These are phyloP conservation scores for Mycoemilia scoparia DNA, from an alignment of 192 early-diverging fungal species.

Conservation along the genomic window DNA sequence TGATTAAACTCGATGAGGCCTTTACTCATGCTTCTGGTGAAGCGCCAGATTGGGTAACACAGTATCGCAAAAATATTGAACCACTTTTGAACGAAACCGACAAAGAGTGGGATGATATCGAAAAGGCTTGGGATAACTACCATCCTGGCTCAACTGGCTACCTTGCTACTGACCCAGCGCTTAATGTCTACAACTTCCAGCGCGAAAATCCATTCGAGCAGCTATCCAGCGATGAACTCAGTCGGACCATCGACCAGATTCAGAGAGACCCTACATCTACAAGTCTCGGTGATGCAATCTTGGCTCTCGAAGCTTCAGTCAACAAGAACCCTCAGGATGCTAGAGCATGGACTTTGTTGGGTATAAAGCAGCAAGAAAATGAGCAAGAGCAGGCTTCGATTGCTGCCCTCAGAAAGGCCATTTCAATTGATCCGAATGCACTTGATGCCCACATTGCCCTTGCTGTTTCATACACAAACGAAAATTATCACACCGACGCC, in stretches of 20 bases:
- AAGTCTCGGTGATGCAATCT: constrained; percentile 69
- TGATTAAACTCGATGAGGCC: constrained; percentile 33
- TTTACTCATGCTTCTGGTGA: constrained; percentile 28
- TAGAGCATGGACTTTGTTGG: constrained; percentile 67
- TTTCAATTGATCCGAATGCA: constrained; percentile 48
- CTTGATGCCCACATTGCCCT: constrained; percentile 71
- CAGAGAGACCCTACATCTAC: constrained; percentile 25
- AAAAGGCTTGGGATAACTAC: constrained; percentile 49
- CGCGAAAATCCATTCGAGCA: constrained; percentile 13
- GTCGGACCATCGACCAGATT: constrained; percentile 32
- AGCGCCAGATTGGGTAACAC: constrained; percentile 43
- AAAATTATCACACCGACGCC: constrained; percentile 63
- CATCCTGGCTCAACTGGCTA: constrained; percentile 21
- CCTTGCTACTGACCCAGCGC: constrained; percentile 34
- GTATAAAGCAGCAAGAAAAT: constrained; percentile 88
- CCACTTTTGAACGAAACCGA: constrained; percentile 41
- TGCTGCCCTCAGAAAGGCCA: constrained; percentile 66
- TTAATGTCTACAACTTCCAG: constrained; percentile 56
- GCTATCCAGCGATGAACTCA: constrained; percentile 15
- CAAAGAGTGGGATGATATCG: constrained; percentile 50
- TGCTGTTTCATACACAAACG: constrained; percentile 89
- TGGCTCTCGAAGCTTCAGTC: constrained; percentile 79
- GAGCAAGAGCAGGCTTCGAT: constrained; percentile 87
- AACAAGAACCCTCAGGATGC: constrained; percentile 64
- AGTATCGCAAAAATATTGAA: constrained; percentile 49